Conservation (phyloP, 768 basidiomycete genomes). For the Ramaria sp. region DNA sequence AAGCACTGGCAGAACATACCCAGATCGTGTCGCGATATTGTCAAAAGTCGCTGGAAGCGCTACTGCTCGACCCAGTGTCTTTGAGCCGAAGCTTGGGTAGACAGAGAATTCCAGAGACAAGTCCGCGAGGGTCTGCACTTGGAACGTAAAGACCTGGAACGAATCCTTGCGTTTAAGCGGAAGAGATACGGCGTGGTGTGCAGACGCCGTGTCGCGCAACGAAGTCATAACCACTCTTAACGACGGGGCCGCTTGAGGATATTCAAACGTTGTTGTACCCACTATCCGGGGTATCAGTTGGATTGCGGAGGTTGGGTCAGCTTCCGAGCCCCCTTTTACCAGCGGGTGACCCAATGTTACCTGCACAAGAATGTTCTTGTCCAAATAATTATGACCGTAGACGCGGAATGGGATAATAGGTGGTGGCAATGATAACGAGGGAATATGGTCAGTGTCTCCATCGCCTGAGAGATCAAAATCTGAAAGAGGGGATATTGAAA, state of each 20-base stretch:
- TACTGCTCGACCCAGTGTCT: slow-evolving; percentile 88
- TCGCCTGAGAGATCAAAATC: slow-evolving; percentile 36
- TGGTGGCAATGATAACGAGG: slow-evolving; percentile 88
- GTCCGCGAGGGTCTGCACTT: slow-evolving; percentile 59
- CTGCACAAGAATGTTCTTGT: slow-evolving; percentile 76
- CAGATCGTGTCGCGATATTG: slow-evolving; percentile 30
- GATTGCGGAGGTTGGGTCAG: slow-evolving; percentile 35
- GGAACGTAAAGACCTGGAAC: slow-evolving; percentile 74
- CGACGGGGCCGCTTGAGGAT: slow-evolving; percentile 64
- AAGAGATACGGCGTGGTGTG: slow-evolving; percentile 83
- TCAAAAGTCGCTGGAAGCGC: slow-evolving; percentile 67
- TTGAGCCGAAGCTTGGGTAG: slow-evolving; percentile 95
- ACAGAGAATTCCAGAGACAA: slow-evolving; percentile 86
- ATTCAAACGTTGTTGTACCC: slow-evolving; percentile 54
- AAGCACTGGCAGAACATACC: slow-evolving; percentile 54
- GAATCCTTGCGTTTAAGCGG: slow-evolving; percentile 51
- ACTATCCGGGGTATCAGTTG: slow-evolving; percentile 67
- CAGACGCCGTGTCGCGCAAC: slow-evolving; percentile 69
- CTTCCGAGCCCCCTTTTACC: slow-evolving; percentile 25
- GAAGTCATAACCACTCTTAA: slow-evolving; percentile 95
- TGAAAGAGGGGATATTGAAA: slow-evolving; percentile 18
- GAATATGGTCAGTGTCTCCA: slow-evolving; percentile 80
- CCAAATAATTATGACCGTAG: slow-evolving; percentile 94
- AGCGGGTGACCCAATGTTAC: slow-evolving; percentile 66
- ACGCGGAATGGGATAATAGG: slow-evolving; percentile 97